Evolutionary conservation across 768 basidiomycete genomes (phyloP), one percentile per base, ranked within the genome.

Genomic region (Hemileccinum rubropunctum): DNA sequence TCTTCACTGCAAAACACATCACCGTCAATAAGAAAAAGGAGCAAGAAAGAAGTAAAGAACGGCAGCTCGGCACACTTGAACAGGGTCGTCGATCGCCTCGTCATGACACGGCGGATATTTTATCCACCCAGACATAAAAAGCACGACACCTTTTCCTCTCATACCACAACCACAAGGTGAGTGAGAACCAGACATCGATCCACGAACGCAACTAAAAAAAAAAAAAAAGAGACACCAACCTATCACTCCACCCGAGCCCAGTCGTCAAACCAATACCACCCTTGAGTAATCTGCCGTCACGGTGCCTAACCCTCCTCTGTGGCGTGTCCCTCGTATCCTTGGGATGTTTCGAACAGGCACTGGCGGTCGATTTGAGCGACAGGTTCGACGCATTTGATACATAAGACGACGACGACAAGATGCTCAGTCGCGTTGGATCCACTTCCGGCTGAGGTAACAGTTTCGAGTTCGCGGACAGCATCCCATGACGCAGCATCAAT

Each of bases 181-280:
- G n/a, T n/a, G n/a, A n/a, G n/a, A n/a, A n/a, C n/a, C n/a, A n/a
- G n/a, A n/a, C n/a, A n/a, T n/a, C n/a, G n/a, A n/a, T n/a, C 34
- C 10, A 3, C 8, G 27, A 50, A 35, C 26, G 40, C 49, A 41
- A 23, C 17, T n/a, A n/a, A n/a, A n/a, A 36, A 40, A 34, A 46
- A 39, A 38, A 18, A 40, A 34, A 38, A 35, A 3, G 47, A 46
- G 35, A 46, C 33, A 66, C 75, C 13, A 32, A 84, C 81, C 83
- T 84, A 57, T 87, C 85, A 57, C 83, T 85, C 85, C 85, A 87
- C 1, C 85, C 85, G 13, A 87, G 66, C 6, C 85, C 85, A 8
- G 85, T 87, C 5, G 85, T 87, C 47, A 87, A 61, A 2, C 85
- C 85, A 45, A 86, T 76, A 2, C 85, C 85, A 1, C 83, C 85